Evolutionary conservation across 176 grass and related monocot genomes (phyloP), one percentile per base, ranked within the genome.

Genomic region (Paspalum notatum): DNA sequence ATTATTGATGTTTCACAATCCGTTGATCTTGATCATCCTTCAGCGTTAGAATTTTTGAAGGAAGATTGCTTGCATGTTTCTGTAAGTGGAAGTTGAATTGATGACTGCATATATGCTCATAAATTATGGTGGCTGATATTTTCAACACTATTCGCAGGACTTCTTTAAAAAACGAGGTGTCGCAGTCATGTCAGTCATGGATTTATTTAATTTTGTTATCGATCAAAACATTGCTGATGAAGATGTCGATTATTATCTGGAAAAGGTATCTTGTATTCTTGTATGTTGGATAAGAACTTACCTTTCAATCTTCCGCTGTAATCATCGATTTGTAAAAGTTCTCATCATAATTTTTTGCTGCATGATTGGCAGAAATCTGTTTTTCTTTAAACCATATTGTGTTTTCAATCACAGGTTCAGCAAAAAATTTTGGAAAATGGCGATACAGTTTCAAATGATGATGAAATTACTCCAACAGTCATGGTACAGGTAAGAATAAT

Each of bases 1-100:
- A 91, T 99, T 56, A 99, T 99, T 88, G 92, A 99, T 86, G 96
- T 99, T 76, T 99, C 96, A 26, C 92, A 98, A 83, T 93, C 92
- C 46, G 90, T 98, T 12, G 96, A 98, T 86, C 90, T 98, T 27
- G 96, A 95, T 75, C 96, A 98, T 53, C 96, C 96, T 82, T 86
- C 62, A 87, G 88, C 92, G 0, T 68, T 99, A 27, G 92, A 95
- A 38, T 99, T 99, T 48, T 79, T 98, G 61, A 99, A 99, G 62
- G 92, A 99, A 84, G 96, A 99, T 91, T 99, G 96, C 54, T 75
- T 95, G 85, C 96, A 99, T 78, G 92, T 99, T 70, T 90, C 91
- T 84, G 96, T 99, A 87, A 85, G 92, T 79, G 38, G 50, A 68
- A 82, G 51, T 17, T 68, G 38, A 59, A 64, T n/a, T 25, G 15